phyloP scores from a whole-genome alignment of 192 early-diverging fungal species.

The Umbelopsis isabellina region DNA sequence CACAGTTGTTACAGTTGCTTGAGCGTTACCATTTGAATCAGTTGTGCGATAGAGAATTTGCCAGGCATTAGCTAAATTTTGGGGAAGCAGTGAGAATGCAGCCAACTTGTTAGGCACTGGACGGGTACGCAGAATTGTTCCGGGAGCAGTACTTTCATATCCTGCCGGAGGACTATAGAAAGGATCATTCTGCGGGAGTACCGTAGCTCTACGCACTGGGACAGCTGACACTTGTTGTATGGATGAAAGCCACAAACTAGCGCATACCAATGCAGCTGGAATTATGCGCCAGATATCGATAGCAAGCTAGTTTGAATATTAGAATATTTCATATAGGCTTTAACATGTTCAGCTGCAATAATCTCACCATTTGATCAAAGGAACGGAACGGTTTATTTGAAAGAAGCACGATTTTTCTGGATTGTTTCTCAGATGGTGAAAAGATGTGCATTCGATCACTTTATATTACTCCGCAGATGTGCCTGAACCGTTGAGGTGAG shows the following conservation, averaged over 20 bases:
- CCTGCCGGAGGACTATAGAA: constrained; percentile 13
- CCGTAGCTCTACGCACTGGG: not conserved
- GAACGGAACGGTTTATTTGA: too few relatives aligned
- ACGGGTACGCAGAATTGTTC: not conserved
- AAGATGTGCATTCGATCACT: too few relatives aligned
- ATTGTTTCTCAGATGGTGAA: too few relatives aligned
- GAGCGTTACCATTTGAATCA: constrained; percentile 7
- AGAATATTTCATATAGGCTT: not conserved
- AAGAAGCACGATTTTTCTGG: too few relatives aligned
- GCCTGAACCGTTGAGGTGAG: too few relatives aligned
- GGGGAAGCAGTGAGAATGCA: constrained; percentile 8
- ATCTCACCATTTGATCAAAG: too few relatives aligned
- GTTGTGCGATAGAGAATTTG: constrained; percentile 24
- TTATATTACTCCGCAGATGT: too few relatives aligned
- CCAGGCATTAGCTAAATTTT: constrained; percentile 12
- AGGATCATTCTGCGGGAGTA: not conserved
- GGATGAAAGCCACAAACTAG: not conserved
- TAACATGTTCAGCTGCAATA: not conserved
- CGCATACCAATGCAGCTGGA: not conserved
- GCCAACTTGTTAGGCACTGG: constrained; percentile 10
- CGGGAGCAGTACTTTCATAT: not conserved
- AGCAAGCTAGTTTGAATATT: not conserved
- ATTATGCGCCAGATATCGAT: not conserved
- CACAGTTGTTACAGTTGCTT: constrained; percentile 18
- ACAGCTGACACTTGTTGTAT: not conserved